These are phyloP conservation scores for Globisporangium orthogonon DNA, from an alignment of 352 stramenopile genomes.

Conservation along the genomic window DNA sequence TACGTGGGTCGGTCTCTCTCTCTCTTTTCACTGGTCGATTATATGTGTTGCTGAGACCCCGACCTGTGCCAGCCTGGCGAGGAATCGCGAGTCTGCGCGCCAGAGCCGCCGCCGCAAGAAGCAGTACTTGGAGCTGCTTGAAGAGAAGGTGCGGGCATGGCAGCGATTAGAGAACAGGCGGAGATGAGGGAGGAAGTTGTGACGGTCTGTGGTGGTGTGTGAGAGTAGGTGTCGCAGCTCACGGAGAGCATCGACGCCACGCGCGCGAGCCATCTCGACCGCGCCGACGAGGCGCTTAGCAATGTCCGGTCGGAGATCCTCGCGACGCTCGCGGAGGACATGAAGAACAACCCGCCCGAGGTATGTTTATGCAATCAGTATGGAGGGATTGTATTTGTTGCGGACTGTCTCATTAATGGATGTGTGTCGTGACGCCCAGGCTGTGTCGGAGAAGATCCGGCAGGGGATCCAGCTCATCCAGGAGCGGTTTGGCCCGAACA, in stretches of 20 bases:
- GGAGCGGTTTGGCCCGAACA: conserved; percentile 80
- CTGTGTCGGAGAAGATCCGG: conserved; percentile 63
- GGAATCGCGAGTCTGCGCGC: conserved; percentile 84
- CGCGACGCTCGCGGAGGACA: conserved; percentile 53
- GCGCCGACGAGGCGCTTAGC: conserved; percentile 69
- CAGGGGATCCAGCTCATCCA: conserved; percentile 74
- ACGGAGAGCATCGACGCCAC: conserved; percentile 84
- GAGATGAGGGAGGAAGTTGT: background rate
- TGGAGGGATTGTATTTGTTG: background rate
- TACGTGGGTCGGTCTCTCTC: background rate
- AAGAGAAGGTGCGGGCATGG: conserved; percentile 61
- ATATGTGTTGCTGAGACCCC: too few relatives aligned
- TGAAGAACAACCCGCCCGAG: conserved; percentile 58
- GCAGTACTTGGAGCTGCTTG: conserved; percentile 83
- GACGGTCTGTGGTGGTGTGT: background rate
- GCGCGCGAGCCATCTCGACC: conserved; percentile 68
- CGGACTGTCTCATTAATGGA: background rate
- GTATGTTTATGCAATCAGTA: conserved; percentile 9
- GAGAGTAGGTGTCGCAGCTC: conserved; percentile 66
- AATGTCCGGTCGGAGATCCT: conserved; percentile 74
- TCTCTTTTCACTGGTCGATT: too few relatives aligned
- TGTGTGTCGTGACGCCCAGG: conserved; percentile 16
- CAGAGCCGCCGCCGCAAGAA: conserved; percentile 88
- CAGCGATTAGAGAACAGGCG: background rate
- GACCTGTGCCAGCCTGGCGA: conserved; percentile 33